Conservation (phyloP, 1,139 yeast genomes). For the Saccharomyces pastorianus region DNA sequence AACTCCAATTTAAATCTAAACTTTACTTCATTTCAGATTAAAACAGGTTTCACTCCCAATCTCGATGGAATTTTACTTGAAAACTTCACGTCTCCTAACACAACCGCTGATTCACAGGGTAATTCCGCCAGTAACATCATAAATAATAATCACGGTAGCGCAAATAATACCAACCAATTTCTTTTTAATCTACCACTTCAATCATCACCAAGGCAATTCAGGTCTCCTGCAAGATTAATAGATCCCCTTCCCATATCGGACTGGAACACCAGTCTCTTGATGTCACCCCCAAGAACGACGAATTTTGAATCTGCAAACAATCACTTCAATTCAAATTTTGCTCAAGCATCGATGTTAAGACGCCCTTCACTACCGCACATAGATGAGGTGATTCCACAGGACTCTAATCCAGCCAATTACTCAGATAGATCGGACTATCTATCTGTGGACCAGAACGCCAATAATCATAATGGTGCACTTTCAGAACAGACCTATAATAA, state of each 20-base stretch:
- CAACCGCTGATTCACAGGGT: not conserved
- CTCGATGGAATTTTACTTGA: constrained; percentile 25
- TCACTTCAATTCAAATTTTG: not conserved
- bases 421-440: not conserved
- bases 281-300: not conserved
- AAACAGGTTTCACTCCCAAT: constrained; percentile 30
- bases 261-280: not conserved
- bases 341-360: not conserved
- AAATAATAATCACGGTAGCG: not conserved
- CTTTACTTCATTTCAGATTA: constrained; percentile 14
- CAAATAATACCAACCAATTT: not conserved
- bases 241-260: not conserved
- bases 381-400: not conserved
- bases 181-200: not conserved
- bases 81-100: constrained; percentile 1
- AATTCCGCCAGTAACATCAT: not conserved
- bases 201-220: not conserved
- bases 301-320: not conserved
- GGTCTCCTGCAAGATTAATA: not conserved
- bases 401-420: not conserved
- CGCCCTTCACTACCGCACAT: not conserved
- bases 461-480: not conserved
- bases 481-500: not conserved
- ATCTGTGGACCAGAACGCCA: not conserved
- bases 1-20: not conserved